These are phyloP conservation scores for Agastache rugosa DNA, from an alignment of 257 asterid genomes.

Conservation along the genomic window DNA sequence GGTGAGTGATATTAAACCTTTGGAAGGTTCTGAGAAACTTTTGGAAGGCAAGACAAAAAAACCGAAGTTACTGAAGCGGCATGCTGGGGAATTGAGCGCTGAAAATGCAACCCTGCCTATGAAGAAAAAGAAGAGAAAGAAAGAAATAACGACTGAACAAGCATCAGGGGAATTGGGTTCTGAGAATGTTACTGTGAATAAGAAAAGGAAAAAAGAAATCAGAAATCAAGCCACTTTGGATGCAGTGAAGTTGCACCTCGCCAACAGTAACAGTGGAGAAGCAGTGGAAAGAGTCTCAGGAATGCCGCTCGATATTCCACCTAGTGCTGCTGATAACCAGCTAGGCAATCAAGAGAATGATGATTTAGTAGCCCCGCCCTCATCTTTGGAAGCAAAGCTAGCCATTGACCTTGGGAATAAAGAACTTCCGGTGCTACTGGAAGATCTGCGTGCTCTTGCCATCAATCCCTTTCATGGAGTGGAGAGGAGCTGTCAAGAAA, in stretches of 20 bases:
- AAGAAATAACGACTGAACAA: slow-evolving; percentile 34
- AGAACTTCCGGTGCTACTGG: slow-evolving; percentile 52
- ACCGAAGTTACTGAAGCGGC: slow-evolving; percentile 59
- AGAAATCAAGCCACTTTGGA: slow-evolving; percentile 36
- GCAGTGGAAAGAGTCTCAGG: slow-evolving; percentile 39
- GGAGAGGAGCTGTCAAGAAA: slow-evolving; percentile 49
- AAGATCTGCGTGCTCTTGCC: slow-evolving; percentile 72
- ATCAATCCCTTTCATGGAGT: slow-evolving; percentile 68
- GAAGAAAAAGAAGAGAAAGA: slow-evolving; percentile 62
- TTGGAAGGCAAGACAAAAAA: slow-evolving; percentile 54
- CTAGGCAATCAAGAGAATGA: slow-evolving; percentile 40
- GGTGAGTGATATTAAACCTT: slow-evolving; percentile 40
- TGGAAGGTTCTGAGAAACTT: slow-evolving; percentile 44
- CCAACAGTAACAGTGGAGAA: slow-evolving; percentile 38
- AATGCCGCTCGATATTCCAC: slow-evolving; percentile 36
- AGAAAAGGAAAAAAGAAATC: slow-evolving; percentile 49
- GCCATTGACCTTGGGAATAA: slow-evolving; percentile 34
- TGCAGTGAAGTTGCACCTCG: slow-evolving; percentile 39
- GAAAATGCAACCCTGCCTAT: slow-evolving; percentile 46
- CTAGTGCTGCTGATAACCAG: slow-evolving; percentile 34
- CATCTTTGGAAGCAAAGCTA: slow-evolving; percentile 43
- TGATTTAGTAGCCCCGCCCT: slow-evolving; percentile 24
- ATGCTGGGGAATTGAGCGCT: slow-evolving; percentile 49
- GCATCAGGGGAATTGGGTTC: slow-evolving; percentile 34
- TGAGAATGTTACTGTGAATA: slow-evolving; percentile 43